phyloP scores from a whole-genome alignment of 768 basidiomycete genomes.

The Boletus insuetus region DNA sequence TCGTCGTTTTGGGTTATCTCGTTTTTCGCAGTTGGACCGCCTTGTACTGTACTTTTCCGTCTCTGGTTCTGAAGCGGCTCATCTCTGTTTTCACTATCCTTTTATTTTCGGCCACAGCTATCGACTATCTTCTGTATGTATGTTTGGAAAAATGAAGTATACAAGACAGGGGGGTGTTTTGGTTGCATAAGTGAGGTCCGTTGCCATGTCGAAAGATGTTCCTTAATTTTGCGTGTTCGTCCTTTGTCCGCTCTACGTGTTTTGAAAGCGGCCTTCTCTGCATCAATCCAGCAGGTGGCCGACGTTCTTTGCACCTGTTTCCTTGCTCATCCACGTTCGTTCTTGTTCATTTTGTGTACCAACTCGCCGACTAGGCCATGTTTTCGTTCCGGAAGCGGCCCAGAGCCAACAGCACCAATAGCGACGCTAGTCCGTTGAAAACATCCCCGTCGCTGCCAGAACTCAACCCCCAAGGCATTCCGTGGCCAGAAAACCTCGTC shows the following conservation, averaged over 20 bases:
- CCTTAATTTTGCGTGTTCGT: slow-evolving; percentile 20
- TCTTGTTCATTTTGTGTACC: slow-evolving; percentile 23
- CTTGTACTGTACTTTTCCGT: slow-evolving; percentile 35
- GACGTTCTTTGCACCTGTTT: slow-evolving; percentile 27
- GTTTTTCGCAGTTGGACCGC: slow-evolving; percentile 31
- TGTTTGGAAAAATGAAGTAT: slow-evolving; percentile 23
- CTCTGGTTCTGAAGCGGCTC: slow-evolving; percentile 15
- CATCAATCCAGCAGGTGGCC: slow-evolving; percentile 10
- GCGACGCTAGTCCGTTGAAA: slow-evolving; percentile 45
- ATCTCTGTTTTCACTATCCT: slow-evolving; percentile 6
- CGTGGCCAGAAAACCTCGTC: slow-evolving; percentile 83
- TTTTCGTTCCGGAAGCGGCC: slow-evolving; percentile 70
- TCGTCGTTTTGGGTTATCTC: slow-evolving; percentile 33
- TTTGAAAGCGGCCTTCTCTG: slow-evolving; percentile 16
- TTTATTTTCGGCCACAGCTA: slow-evolving; percentile 24
- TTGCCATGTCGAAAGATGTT: slow-evolving; percentile 28
- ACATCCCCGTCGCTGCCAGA: slow-evolving; percentile 82
- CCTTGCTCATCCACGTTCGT: slow-evolving; percentile 21
- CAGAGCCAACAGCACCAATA: slow-evolving; percentile 46
- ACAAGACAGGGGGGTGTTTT: slow-evolving; percentile 2
- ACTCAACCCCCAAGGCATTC: slow-evolving; percentile 69
- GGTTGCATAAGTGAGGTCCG: slow-evolving; percentile 2
- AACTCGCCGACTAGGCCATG: slow-evolving; percentile 41
- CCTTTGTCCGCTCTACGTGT: slow-evolving; percentile 9
- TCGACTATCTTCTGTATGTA: slow-evolving; percentile 32